phyloP scores from a whole-genome alignment of 768 basidiomycete species.

The Boletus insuetus region DNA sequence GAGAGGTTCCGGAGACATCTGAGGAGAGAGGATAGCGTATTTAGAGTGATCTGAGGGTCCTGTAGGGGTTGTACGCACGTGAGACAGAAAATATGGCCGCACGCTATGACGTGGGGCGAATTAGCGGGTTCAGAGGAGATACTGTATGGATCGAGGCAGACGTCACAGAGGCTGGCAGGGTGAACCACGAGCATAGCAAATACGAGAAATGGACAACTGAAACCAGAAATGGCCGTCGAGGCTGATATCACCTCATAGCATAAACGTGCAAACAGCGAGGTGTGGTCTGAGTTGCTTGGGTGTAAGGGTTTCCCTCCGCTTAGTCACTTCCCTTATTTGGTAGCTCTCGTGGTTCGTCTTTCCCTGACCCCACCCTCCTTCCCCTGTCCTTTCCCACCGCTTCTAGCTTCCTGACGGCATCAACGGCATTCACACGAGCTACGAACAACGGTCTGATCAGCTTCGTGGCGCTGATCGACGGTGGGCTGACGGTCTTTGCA shows the following conservation, averaged over 20 bases:
- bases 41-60: conserved; percentile 10
- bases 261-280: conserved; percentile 31
- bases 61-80: conserved; percentile 42
- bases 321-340: conserved; percentile 24
- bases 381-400: not conserved
- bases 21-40: not conserved
- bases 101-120: conserved; percentile 68
- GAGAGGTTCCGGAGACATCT: conserved; percentile 56
- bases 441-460: conserved; percentile 33
- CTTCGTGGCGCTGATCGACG: conserved; percentile 21
- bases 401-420: not conserved
- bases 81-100: conserved; percentile 75
- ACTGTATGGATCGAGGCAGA: conserved; percentile 64
- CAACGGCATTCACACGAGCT: conserved; percentile 30
- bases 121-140: conserved; percentile 46
- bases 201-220: conserved; percentile 17
- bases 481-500: not conserved
- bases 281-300: conserved; percentile 1
- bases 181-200: conserved; percentile 59
- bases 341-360: conserved; percentile 15
- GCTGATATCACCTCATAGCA: conserved; percentile 34
- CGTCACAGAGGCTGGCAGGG: conserved; percentile 70
- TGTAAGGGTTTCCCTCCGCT: conserved; percentile 24
- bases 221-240: conserved; percentile 28
- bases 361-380: too few species aligned